Base-by-base conservation (phyloP, 2,329 filamentous ascomycete species). In the Parastagonospora avenae region DNA sequence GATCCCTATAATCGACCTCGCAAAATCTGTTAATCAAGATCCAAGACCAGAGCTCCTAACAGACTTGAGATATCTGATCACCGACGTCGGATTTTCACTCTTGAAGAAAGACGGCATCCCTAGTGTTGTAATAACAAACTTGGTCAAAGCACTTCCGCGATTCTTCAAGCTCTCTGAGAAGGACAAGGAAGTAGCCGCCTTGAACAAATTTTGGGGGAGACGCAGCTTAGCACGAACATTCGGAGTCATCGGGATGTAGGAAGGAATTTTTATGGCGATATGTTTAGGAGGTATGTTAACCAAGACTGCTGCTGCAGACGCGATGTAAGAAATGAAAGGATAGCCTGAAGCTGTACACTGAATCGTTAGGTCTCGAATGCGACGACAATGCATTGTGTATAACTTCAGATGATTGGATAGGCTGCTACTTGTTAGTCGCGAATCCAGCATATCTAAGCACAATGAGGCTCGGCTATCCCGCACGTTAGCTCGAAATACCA, bases 1-100 rank as follows among this genome's bases (percentile, higher is more conserved):
- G 8, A 54, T 84, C 40, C 81, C 82, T 4, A 68, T 77, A 9
- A 74, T 85, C 36, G 77, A 84, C 57, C 73, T 84, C 24, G 78
- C 78, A 6, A 70, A 74, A 19, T 74, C 75, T 14, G 42, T 63
- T 8, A 62, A 75, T 31, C 64, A 74, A 2, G 43, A 52, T 1
- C 63, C 68, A 0, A 73, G 72, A 24, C 66, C 69, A 0, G 12
- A 50, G 1, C 68, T 83, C 0, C 74, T 84, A 1, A 19, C 54
- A 7, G 64, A 77, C 32, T 74, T 84, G 12, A 79, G 74, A 16
- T 64, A 76, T 36, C 79, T 80, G 6, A 27, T 55, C 2, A 42
- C 33, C 2, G 32, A 50, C n/a, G 37, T 55, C 9, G 47, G 52
- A 10, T 55, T 55, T 35, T 44, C 51, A 12, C 48, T 51, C 32